phyloP scores from a whole-genome alignment of 2,329 filamentous ascomycete species.

The Phaeosphaeria sp. region DNA sequence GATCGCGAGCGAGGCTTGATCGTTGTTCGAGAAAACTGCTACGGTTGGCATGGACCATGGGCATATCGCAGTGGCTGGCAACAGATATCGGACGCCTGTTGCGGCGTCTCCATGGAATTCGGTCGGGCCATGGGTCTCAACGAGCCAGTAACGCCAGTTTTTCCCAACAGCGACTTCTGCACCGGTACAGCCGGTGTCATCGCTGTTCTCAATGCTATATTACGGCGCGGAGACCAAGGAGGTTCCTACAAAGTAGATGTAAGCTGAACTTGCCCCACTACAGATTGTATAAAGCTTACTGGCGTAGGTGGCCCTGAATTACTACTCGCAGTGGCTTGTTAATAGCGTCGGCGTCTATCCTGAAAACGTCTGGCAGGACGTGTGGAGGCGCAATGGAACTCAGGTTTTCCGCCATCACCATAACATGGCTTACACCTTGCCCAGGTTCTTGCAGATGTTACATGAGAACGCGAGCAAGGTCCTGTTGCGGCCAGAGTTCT shows the following conservation, averaged over 20 bases:
- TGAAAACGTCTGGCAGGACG: conserved; percentile 54
- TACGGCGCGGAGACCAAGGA: conserved; percentile 49
- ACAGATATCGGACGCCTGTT: conserved; percentile 58
- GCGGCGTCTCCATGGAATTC: conserved; percentile 56
- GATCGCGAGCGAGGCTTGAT: conserved; percentile 54
- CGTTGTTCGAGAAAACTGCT: conserved; percentile 61
- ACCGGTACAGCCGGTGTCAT: conserved; percentile 53
- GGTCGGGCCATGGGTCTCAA: conserved; percentile 56
- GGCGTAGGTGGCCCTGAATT: conserved; percentile 42
- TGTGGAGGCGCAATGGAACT: conserved; percentile 56
- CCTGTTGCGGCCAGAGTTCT: conserved; percentile 58
- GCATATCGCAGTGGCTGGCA: conserved; percentile 59
- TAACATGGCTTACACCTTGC: conserved; percentile 54
- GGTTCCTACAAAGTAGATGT: conserved; percentile 53
- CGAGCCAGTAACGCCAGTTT: conserved; percentile 54
- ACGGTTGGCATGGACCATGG: conserved; percentile 60
- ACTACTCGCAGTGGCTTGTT: conserved; percentile 48
- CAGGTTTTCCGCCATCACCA: conserved; percentile 61
- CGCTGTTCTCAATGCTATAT: conserved; percentile 52
- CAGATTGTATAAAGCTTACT: neutral
- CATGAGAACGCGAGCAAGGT: conserved; percentile 46
- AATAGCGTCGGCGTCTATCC: conserved; percentile 46
- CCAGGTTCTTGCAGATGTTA: conserved; percentile 51
- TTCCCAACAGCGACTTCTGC: conserved; percentile 56
- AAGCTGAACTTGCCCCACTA: conserved; percentile 18